These are phyloP conservation scores for Saccharomycopsis sp. DNA, from an alignment of 805 yeast genomes.

Conservation along the genomic window DNA sequence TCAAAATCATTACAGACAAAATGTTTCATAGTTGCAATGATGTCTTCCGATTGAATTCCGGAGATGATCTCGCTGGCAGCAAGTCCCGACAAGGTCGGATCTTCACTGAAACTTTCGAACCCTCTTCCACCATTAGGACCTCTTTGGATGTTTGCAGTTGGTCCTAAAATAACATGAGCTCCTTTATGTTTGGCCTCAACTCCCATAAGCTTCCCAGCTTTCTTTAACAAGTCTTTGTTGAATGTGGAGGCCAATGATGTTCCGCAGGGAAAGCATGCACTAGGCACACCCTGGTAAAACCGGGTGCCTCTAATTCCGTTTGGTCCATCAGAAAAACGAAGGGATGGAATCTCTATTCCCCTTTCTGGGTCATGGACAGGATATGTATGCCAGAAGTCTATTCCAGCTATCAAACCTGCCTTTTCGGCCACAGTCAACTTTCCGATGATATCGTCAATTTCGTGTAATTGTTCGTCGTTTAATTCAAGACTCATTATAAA, in stretches of 20 bases:
- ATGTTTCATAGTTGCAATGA: conserved; percentile 56
- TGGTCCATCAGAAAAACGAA: conserved; percentile 54
- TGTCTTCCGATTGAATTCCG: conserved; percentile 47
- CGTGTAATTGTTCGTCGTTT: not conserved
- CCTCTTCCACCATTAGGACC: conserved; percentile 58
- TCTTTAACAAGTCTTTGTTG: conserved; percentile 41
- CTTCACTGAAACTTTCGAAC: conserved; percentile 58
- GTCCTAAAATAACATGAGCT: conserved; percentile 45
- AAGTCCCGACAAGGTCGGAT: conserved; percentile 44
- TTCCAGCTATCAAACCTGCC: conserved; percentile 29
- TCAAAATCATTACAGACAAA: conserved; percentile 60
- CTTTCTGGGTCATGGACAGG: conserved; percentile 19
- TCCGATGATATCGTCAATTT: conserved; percentile 20
- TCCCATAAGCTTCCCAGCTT: conserved; percentile 49
- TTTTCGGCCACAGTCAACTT: conserved; percentile 29
- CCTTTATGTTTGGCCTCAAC: conserved; percentile 48
- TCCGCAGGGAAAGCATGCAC: conserved; percentile 57
- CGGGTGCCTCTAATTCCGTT: conserved; percentile 57
- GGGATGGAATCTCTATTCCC: conserved; percentile 37
- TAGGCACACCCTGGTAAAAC: conserved; percentile 44
- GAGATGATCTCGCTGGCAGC: conserved; percentile 42
- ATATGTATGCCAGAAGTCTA: conserved; percentile 36
- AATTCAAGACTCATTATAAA: not conserved
- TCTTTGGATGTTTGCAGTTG: conserved; percentile 43
- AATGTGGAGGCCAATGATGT: conserved; percentile 54